Base-by-base conservation (phyloP, 495 filamentous ascomycete species). In the Cryomyces minteri region DNA sequence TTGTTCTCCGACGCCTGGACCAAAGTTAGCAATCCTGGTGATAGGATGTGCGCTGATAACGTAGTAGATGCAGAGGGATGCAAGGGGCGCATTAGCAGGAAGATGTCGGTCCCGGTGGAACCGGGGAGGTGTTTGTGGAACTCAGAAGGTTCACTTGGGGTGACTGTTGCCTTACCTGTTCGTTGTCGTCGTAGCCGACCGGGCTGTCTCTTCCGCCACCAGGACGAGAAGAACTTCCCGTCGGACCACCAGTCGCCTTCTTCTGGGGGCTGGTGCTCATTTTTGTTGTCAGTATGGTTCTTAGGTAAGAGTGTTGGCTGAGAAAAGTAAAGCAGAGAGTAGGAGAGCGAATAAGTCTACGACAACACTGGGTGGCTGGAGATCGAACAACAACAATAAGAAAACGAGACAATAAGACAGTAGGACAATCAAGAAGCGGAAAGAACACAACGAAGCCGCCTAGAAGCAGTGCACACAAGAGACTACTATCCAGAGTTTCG, bases 1-100 rank as follows among this genome's bases (percentile, higher is more conserved):
- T 85, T 82, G 57, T 94, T 94, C 41, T 92, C 82, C 53, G 81
- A 73, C 65, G 77, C 66, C 44, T 53, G 48, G 36, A 14, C 9
- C 34, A 38, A 10, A 14, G 34, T 38, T 38, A 38, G 34, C 34
- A 14, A 38, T 38, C 9, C 9, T 38, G 34, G 3, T 14, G 9
- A 3, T 38, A 14, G 12, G 9, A 38, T 9, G 3, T 10, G 1
- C 9, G 9, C 9, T 3, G 1, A 38, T 10, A 3, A 38, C 3
- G 34, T 1, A 3, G 2, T 38, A 2, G 3, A 3, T 14, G 12
- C 9, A 10, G 34, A 38, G 9, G 34, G 34, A 38, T 38, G 2
- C 1, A 25, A 25, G 18, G 18, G 18, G 2, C 18, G 18, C 18
- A 25, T 25, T 25, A 25, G 18, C 18, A 2, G 1, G 18, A 25